These are phyloP conservation scores for Cladosporium velox DNA, from an alignment of 2,329 filamentous ascomycete genomes.

Conservation along the genomic window DNA sequence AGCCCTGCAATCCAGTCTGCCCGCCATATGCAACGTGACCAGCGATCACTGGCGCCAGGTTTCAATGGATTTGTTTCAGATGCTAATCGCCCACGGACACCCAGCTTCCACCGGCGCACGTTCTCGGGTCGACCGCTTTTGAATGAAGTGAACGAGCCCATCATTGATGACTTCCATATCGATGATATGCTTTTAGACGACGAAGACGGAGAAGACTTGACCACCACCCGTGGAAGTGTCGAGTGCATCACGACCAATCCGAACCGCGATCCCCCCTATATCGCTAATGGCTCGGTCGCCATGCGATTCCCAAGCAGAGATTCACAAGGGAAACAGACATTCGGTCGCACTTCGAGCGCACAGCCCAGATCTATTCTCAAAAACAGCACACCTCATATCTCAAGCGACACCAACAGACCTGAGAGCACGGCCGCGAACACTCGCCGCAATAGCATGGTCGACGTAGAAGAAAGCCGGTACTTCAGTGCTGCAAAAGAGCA, in stretches of 20 bases:
- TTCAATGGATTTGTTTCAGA: not conserved
- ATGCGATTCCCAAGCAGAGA: not conserved
- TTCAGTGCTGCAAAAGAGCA: constrained; percentile 27
- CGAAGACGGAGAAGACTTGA: not conserved
- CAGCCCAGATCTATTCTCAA: constrained; percentile 32
- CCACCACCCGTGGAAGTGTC: not conserved
- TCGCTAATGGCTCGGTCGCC: not conserved
- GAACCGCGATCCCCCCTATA: not conserved
- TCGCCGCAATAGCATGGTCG: constrained; percentile 31
- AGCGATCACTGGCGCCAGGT: not conserved
- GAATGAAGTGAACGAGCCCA: constrained; percentile 32
- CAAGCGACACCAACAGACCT: constrained; percentile 21
- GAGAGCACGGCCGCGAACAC: constrained; percentile 33
- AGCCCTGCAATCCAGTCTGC: not conserved
- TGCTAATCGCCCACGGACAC: not conserved
- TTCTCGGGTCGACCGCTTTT: constrained; percentile 18
- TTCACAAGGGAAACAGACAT: not conserved
- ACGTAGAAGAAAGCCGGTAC: constrained; percentile 29
- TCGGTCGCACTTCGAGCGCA: not conserved
- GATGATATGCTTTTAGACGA: constrained; percentile 16
- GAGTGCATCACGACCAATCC: not conserved
- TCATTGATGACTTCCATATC: constrained; percentile 24
- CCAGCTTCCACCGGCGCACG: not conserved
- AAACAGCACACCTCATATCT: constrained; percentile 21
- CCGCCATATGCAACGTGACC: not conserved